These are phyloP conservation scores for Pisolithus sp. DNA, from an alignment of 768 basidiomycete species.

Conservation along the genomic window DNA sequence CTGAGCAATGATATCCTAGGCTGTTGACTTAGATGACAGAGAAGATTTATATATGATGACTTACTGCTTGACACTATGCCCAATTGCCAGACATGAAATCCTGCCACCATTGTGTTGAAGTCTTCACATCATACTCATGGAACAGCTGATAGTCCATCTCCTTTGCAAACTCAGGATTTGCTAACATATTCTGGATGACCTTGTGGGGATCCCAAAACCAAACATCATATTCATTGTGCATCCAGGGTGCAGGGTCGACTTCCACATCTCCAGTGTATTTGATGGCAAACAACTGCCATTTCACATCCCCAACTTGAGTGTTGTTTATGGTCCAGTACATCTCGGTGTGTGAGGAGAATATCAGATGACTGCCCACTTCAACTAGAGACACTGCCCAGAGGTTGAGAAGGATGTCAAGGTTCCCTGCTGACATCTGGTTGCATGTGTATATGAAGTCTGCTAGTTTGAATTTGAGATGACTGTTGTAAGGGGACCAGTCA, in stretches of 20 bases:
- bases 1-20: too few relatives aligned
- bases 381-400: background rate
- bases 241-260: background rate
- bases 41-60: background rate
- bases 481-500: too few relatives aligned
- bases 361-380: background rate
- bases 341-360: background rate
- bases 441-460: too few relatives aligned
- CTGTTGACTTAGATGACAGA: too few relatives aligned
- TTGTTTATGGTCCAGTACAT: background rate
- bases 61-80: slow-evolving; percentile 13
- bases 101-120: background rate
- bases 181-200: background rate
- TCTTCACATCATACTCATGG: background rate
- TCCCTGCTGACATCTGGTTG: background rate
- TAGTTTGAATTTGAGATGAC: background rate
- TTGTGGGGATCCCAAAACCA: background rate
- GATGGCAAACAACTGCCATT: background rate
- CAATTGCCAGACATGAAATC: slow-evolving; percentile 8
- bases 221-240: background rate
- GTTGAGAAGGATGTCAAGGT: background rate
- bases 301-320: background rate
- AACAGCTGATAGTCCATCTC: background rate
- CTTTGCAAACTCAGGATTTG: background rate
- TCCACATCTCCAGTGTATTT: background rate